Evolutionary conservation across 192 early-diverging fungal genomes (phyloP), one percentile per base, ranked within the genome.

Genomic region (Linnemannia schmuckeri): DNA sequence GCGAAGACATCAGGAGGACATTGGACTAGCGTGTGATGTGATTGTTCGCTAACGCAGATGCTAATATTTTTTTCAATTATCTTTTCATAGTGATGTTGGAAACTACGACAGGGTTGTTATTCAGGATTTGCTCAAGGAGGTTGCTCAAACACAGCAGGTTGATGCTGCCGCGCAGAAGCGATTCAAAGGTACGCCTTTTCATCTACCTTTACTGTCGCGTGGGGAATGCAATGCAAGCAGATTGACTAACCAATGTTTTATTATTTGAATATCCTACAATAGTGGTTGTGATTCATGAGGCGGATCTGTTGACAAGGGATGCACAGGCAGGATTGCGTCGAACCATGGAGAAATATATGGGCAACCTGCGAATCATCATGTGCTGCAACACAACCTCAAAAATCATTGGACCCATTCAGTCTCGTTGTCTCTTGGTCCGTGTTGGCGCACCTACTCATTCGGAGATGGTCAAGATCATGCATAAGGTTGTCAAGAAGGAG

Each of bases 331-430:
- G 95, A 37, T 92, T 99, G 75, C 94, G 99, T 75, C 92, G 99
- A n/a, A 99, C 99, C 4, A 99, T 99, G 99, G 99, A 99, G 89
- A 99, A 99, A 90, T 99, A 99, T 88, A 97, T 96, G 93, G 85
- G 83, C 74, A 98, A 97, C 88, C 89, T 99, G 75, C 94, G 99
- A 33, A 90, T 99, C 52, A 97, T 99, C 78, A 85, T 99, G 77
- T 98, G 97, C 88, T 95, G 95, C 78, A 97, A 95, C 72, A 94
- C 93, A 30, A 96, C 97, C 1, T 95, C 94, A 57, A 97, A 96
- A 88, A 97, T 99, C 85, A 98, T 99, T 84, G 82, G 92, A 30
- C 98, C 99, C 2, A 96, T 99, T 75, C 94, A 96, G 63, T 97
- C 96, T 77, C 92, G 99, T 74, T 99, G 99, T 74, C 87, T 99